These are phyloP conservation scores for Lachnellula cervina DNA, from an alignment of 2,329 filamentous ascomycete species.

Conservation along the genomic window DNA sequence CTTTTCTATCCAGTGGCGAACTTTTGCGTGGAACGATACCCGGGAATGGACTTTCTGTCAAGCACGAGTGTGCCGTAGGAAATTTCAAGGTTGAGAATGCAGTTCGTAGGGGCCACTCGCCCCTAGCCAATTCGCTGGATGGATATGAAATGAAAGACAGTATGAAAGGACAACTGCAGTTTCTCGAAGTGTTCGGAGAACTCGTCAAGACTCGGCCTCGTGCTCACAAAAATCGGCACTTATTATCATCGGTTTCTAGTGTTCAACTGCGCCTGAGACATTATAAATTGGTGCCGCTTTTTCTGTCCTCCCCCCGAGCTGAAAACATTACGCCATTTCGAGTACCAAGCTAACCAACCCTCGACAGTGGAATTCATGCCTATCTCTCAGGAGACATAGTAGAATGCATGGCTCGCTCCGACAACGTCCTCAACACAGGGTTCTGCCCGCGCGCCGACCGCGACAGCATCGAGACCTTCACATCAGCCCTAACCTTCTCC, in stretches of 20 bases:
- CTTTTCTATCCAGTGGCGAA: no score
- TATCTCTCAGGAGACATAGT: slow-evolving; percentile 91
- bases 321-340: not conserved
- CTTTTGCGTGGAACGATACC: no score
- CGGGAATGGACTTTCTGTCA: no score
- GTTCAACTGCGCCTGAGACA: not conserved
- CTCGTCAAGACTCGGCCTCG: no score
- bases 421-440: slow-evolving; percentile 77
- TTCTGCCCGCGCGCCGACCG: slow-evolving; percentile 66
- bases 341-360: not conserved
- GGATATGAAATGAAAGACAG: no score
- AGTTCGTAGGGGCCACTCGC: no score
- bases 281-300: not conserved
- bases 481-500: slow-evolving; percentile 56
- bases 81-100: no score
- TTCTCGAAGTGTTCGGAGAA: no score
- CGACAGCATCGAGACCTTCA: slow-evolving; percentile 60
- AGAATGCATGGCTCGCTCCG: slow-evolving; percentile 97
- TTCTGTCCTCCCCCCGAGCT: not conserved
- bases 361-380: slow-evolving; percentile 72
- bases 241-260: not conserved
- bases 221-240: no score
- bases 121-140: no score
- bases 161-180: no score
- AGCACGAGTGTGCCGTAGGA: no score